Evolutionary conservation across 108 stramenopile species (phyloP).

Genomic region (Cylindrotheca closterium): DNA sequence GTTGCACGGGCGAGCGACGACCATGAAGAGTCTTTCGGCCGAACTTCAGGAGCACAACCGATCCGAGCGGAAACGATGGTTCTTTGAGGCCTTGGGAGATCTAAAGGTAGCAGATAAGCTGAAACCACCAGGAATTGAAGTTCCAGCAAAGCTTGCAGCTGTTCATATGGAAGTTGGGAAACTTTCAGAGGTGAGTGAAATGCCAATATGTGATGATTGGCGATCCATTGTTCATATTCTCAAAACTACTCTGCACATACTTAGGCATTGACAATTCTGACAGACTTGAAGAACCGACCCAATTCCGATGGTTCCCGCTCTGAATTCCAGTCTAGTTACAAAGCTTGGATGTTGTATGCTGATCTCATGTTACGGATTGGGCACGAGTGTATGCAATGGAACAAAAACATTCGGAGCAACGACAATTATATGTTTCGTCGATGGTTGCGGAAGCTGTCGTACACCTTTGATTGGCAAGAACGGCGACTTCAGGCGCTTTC

Average conservation of each 20-base stretch:
- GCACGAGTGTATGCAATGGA: constrained; percentile 79
- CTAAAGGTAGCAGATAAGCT: constrained; percentile 68
- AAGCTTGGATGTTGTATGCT: constrained; percentile 77
- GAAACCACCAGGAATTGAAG: constrained; percentile 73
- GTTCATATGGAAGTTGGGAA: constrained; percentile 71
- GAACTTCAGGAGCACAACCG: constrained; percentile 24
- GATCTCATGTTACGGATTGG: constrained; percentile 85
- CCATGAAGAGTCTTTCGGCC: constrained; percentile 4
- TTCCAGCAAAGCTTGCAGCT: constrained; percentile 74
- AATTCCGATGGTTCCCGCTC: background rate
- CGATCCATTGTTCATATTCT: background rate
- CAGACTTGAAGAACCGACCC: constrained; percentile 60
- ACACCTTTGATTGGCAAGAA: constrained; percentile 80
- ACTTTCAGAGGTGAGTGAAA: constrained; percentile 33
- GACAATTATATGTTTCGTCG: constrained; percentile 77
- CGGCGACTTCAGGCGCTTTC: constrained; percentile 75
- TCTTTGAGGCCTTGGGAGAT: constrained; percentile 69
- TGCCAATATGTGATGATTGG: background rate
- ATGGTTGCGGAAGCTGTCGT: constrained; percentile 81
- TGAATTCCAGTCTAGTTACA: constrained; percentile 64
- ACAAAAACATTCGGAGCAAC: constrained; percentile 36
- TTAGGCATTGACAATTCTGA: constrained; percentile 67
- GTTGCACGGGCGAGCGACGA: constrained; percentile 33
- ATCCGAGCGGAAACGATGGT: constrained; percentile 53
- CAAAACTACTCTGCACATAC: background rate